phyloP scores from a whole-genome alignment of 495 filamentous ascomycete genomes.

The Penicilliopsis zonata region DNA sequence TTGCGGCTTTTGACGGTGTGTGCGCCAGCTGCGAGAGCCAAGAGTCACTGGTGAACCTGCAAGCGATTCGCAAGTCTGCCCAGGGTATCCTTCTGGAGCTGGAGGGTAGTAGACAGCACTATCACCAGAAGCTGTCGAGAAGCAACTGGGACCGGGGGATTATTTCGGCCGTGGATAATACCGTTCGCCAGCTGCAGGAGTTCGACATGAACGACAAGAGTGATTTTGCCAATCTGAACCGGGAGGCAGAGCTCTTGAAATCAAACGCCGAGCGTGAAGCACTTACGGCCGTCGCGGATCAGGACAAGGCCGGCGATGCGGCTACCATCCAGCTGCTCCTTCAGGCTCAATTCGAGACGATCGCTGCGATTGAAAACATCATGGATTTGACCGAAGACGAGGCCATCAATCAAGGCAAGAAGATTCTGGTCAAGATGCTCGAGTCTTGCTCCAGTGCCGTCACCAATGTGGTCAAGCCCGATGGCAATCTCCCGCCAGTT shows the following conservation, averaged over 20 bases:
- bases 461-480: constrained; percentile 81
- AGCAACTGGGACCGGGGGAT: constrained; percentile 77
- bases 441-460: constrained; percentile 58
- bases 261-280: constrained; percentile 74
- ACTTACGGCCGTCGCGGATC: constrained; percentile 62
- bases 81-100: constrained; percentile 79
- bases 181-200: constrained; percentile 61
- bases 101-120: constrained; percentile 78
- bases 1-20: constrained; percentile 79
- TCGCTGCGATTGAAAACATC: constrained; percentile 68
- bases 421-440: constrained; percentile 67
- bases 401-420: constrained; percentile 67
- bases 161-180: constrained; percentile 78
- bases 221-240: constrained; percentile 58
- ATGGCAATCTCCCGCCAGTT: constrained; percentile 55
- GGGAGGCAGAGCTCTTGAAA: constrained; percentile 78
- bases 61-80: constrained; percentile 74
- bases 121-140: constrained; percentile 68
- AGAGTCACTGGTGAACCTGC: constrained; percentile 50
- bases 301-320: constrained; percentile 71
- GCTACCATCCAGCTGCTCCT: constrained; percentile 70
- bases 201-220: constrained; percentile 60
- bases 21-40: constrained; percentile 59
- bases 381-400: constrained; percentile 69
- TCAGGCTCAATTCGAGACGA: constrained; percentile 82